Evolutionary conservation across 192 early-diverging fungal genomes (phyloP).

Genomic region (Coemansia sp.): DNA sequence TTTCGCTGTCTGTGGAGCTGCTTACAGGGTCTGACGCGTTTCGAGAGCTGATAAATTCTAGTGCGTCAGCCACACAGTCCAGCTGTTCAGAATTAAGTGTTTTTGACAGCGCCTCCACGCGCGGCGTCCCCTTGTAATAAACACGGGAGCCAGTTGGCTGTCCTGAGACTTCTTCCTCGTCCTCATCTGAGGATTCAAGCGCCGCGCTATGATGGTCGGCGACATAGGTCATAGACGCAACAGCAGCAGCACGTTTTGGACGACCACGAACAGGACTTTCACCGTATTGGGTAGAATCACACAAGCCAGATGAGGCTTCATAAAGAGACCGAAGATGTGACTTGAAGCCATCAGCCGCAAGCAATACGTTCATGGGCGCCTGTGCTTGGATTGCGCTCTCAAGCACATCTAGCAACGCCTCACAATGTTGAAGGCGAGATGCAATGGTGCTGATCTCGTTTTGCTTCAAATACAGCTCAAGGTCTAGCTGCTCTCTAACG

Average conservation of each 20-base stretch:
- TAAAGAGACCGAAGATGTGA: slow-evolving; percentile 19
- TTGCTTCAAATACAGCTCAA: slow-evolving; percentile 72
- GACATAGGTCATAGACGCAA: neutral
- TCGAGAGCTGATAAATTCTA: slow-evolving; percentile 42
- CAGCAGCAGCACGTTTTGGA: neutral
- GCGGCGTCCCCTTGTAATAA: neutral
- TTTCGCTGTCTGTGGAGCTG: slow-evolving; percentile 23
- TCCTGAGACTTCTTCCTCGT: neutral
- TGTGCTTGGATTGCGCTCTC: slow-evolving; percentile 53
- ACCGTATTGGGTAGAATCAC: neutral
- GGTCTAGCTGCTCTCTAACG: slow-evolving; percentile 72
- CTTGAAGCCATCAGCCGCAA: slow-evolving; percentile 26
- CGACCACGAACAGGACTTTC: neutral
- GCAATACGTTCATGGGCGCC: slow-evolving; percentile 30
- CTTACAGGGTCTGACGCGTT: slow-evolving; percentile 1
- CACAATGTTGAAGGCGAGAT: slow-evolving; percentile 61
- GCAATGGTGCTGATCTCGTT: slow-evolving; percentile 65
- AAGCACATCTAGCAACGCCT: slow-evolving; percentile 59
- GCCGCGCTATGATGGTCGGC: neutral
- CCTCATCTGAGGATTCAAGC: neutral
- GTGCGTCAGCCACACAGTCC: slow-evolving; percentile 49
- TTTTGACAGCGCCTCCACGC: slow-evolving; percentile 14
- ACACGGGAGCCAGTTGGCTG: neutral
- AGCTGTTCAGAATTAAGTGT: slow-evolving; percentile 29
- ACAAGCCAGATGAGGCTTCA: neutral